phyloP scores from a whole-genome alignment of 139 green algal species.

The Prasinococcaceae sp. region DNA sequence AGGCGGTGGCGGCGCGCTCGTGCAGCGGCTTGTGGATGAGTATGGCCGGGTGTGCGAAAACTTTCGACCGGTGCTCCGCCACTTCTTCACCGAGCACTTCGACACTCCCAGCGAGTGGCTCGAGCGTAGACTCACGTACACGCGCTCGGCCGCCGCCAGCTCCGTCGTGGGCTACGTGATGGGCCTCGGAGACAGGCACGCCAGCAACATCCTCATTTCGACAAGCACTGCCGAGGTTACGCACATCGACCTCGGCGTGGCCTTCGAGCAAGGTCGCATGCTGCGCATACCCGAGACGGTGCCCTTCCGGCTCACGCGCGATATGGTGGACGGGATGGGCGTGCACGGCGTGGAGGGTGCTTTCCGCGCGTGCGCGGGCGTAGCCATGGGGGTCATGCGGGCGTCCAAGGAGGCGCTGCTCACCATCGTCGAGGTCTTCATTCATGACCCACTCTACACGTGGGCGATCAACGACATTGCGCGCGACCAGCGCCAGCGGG shows the following conservation, averaged over 20 bases:
- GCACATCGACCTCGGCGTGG: constrained; percentile 96
- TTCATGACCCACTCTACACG: constrained; percentile 85
- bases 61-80: constrained; percentile 56
- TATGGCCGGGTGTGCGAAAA: constrained; percentile 10
- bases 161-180: constrained; percentile 77
- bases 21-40: too few relatives aligned
- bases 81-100: constrained; percentile 90
- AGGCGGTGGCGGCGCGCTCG: too few relatives aligned
- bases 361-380: constrained; percentile 79
- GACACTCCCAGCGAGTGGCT: constrained; percentile 52
- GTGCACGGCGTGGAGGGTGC: constrained; percentile 67
- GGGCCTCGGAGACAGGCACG: constrained; percentile 80
- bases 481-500: too few relatives aligned
- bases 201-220: constrained; percentile 84
- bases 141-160: constrained; percentile 58
- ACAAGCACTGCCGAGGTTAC: constrained; percentile 62
- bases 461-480: too few relatives aligned
- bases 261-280: constrained; percentile 79
- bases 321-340: constrained; percentile 91
- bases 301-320: constrained; percentile 82
- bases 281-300: constrained; percentile 81
- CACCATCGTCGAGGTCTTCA: constrained; percentile 48
- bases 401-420: constrained; percentile 18
- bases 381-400: constrained; percentile 51
- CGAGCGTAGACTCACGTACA: constrained; percentile 55